These are phyloP conservation scores for Elaeis oleifera DNA, from an alignment of 202 grass and related monocot species.

Conservation along the genomic window DNA sequence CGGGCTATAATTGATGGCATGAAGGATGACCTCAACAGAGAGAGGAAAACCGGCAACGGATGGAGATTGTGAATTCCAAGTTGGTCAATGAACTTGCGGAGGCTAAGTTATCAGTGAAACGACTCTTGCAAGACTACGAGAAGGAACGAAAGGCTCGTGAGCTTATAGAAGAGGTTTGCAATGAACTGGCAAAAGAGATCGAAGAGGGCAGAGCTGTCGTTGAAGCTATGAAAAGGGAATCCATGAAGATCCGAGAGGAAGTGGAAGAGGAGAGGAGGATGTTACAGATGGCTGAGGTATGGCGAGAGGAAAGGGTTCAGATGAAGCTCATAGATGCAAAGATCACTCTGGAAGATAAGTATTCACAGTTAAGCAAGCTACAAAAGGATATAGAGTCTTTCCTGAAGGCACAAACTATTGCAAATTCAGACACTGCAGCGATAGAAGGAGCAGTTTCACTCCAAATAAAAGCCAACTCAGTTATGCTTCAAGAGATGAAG, in stretches of 20 bases:
- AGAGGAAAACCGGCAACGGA: conserved; percentile 66
- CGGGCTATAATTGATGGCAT: conserved; percentile 80
- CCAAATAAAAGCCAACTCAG: conserved; percentile 40
- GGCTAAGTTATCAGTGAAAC: conserved; percentile 58
- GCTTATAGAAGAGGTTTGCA: conserved; percentile 85
- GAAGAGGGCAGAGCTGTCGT: conserved; percentile 91
- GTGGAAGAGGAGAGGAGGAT: conserved; percentile 90
- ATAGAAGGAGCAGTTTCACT: conserved; percentile 59
- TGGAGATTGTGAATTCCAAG: conserved; percentile 75
- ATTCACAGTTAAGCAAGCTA: conserved; percentile 52
- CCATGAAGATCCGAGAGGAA: conserved; percentile 60
- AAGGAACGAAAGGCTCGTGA: conserved; percentile 68
- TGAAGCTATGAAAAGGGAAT: conserved; percentile 69
- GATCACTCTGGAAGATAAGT: conserved; percentile 77
- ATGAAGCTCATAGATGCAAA: conserved; percentile 99
- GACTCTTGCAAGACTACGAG: conserved; percentile 75
- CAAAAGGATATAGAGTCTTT: conserved; percentile 57
- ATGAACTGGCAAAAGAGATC: conserved; percentile 91
- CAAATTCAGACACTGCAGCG: conserved; percentile 31
- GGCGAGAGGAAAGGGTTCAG: conserved; percentile 96
- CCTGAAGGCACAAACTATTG: conserved; percentile 33
- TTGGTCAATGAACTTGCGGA: conserved; percentile 73
- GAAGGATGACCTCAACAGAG: conserved; percentile 76
- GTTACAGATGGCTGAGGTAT: conserved; percentile 98
- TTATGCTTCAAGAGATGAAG: conserved; percentile 38